Base-by-base conservation (phyloP, 169 alveolate genomes). In the Eimeria sp. region DNA sequence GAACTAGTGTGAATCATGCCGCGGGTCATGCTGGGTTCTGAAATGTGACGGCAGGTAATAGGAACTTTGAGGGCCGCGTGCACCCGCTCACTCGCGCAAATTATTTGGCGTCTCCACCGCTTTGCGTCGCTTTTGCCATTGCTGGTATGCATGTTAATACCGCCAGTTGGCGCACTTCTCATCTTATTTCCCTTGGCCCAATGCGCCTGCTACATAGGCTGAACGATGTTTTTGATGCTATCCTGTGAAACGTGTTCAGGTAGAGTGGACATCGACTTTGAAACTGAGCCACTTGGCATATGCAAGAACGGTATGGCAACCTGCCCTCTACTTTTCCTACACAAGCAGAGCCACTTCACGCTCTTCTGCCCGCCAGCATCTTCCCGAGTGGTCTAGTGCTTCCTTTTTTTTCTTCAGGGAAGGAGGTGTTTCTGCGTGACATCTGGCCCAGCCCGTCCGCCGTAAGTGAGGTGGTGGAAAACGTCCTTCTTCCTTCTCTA, bases 41-140 rank as follows among this genome's bases (percentile, higher is more conserved):
- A 23, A 13, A 9, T 62, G 91, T n/a, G 80, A 4, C 58, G 52
- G 99, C 60, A 99, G 91, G 99, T 74, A 99, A 99, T 97, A 94
- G 99, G 93, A 99, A 99, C 98, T 99, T 99, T 97, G 99, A 99
- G 97, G 99, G 99, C 10, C 98, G 99, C 77, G 99, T 99, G 37
- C 99, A 99, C 96, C 99, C 99, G 43, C 97, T 97, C 82, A 98
- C 99, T 56, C 97, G 99, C 80, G 99, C 99, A 60, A 99, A 99
- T 98, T 99, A 98, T 95, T 98, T 99, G 83, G 99, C 99, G 54
- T 98, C 99, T n/a, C 99, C 99, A 11, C 99, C 99, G 25, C 98
- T 99, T 83, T 99, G 99, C 58, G 99, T 99, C 27, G 99, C 99
- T 46, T 99, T 98, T 95, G 96, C 96, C 30, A 40, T 94, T 43